These are phyloP conservation scores for Silene latifolia DNA, from an alignment of 148 eudicot species.

Conservation along the genomic window DNA sequence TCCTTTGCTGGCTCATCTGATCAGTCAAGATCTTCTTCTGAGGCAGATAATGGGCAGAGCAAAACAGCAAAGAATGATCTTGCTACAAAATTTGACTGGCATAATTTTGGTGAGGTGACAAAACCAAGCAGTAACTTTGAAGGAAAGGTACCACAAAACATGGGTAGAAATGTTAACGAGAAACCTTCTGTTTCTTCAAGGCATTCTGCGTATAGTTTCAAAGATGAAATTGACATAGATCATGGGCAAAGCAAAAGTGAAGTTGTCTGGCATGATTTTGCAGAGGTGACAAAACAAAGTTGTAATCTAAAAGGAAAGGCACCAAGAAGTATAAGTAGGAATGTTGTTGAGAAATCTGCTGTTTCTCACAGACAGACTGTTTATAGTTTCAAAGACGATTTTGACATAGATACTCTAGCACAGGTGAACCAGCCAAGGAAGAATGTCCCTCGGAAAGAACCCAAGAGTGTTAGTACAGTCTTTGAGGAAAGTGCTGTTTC, in stretches of 20 bases:
- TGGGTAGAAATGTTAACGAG: slow-evolving; percentile 12
- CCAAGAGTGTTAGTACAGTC: slow-evolving; percentile 16
- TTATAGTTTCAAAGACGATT: slow-evolving; percentile 15
- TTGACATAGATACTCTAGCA: slow-evolving; percentile 20
- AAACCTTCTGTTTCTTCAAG: slow-evolving; percentile 23
- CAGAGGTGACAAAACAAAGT: slow-evolving; percentile 16
- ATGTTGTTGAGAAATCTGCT: slow-evolving; percentile 19
- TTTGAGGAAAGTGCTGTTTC: slow-evolving; percentile 21
- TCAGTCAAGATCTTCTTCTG: slow-evolving; percentile 36
- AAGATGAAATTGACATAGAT: slow-evolving; percentile 7
- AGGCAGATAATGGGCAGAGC: slow-evolving; percentile 13
- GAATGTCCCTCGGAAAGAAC: slow-evolving; percentile 11
- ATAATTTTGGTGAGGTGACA: slow-evolving; percentile 22
- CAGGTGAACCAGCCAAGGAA: slow-evolving; percentile 19
- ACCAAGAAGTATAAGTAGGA: slow-evolving; percentile 18
- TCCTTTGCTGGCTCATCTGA: slow-evolving; percentile 43
- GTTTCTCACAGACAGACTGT: slow-evolving; percentile 18
- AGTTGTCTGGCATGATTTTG: slow-evolving; percentile 21
- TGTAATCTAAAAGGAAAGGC: slow-evolving; percentile 14
- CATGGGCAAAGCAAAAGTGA: slow-evolving; percentile 21
- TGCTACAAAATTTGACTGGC: slow-evolving; percentile 19
- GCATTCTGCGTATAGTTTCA: slow-evolving; percentile 17
- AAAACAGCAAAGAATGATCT: neutral
- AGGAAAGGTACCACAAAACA: slow-evolving; percentile 16
- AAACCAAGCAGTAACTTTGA: slow-evolving; percentile 9